Evolutionary conservation across 495 filamentous ascomycete genomes (phyloP).

Genomic region (Pseudomonodictys pantanalensis): DNA sequence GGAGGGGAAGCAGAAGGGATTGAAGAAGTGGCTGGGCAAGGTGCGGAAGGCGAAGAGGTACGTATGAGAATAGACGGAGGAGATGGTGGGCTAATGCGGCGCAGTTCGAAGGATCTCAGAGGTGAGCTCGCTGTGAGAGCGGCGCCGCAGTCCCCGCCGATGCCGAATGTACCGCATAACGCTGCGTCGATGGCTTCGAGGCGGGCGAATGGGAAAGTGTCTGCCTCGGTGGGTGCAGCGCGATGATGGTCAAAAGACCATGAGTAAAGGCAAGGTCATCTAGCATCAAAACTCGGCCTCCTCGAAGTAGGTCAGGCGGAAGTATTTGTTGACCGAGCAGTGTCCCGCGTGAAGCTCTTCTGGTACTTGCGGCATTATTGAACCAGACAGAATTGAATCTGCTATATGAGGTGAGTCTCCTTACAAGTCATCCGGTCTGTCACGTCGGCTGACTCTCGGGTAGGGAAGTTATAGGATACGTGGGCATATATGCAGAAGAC

Average conservation of each 20-base stretch:
- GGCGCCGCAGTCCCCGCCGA: background rate
- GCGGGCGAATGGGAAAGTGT: constrained; percentile 8
- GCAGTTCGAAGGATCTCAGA: constrained; percentile 15
- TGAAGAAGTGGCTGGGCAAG: constrained; percentile 28
- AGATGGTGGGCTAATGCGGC: background rate
- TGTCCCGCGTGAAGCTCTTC: too few relatives aligned
- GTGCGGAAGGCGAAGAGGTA: constrained; percentile 22
- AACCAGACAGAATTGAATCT: too few relatives aligned
- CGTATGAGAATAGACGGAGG: background rate
- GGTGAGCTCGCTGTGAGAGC: constrained; percentile 1
- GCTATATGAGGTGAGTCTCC: too few relatives aligned
- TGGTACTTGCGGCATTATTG: too few relatives aligned
- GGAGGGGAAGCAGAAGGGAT: constrained; percentile 14
- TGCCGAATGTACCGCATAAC: background rate
- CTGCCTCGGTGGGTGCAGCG: background rate
- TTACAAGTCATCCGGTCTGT: too few relatives aligned
- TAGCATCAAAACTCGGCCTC: too few relatives aligned
- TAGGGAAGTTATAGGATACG: too few relatives aligned
- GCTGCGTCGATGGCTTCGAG: background rate
- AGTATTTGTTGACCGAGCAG: too few relatives aligned
- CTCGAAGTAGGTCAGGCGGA: too few relatives aligned
- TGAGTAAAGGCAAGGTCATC: background rate
- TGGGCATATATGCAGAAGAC: too few relatives aligned
- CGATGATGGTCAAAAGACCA: background rate
- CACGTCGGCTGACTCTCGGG: too few relatives aligned